Percentiles rank a stretch among this genome's conserved stretches.
These are phyloP conservation scores for Fusarium mangiferae DNA, from an alignment of 2,329 filamentous ascomycete genomes.

Conservation along the genomic window DNA sequence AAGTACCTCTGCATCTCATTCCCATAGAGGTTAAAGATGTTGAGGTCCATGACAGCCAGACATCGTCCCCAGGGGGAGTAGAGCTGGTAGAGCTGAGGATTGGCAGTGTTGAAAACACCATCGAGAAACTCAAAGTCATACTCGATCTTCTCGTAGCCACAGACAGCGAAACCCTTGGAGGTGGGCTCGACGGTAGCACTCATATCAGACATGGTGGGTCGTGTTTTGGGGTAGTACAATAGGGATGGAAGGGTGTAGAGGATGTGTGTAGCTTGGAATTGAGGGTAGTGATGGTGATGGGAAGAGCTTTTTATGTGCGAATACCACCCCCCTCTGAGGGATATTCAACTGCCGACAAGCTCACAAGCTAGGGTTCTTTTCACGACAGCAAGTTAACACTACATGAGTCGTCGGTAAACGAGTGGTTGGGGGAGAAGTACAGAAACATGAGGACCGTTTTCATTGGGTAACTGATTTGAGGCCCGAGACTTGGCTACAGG, in stretches of 20 bases:
- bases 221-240: background rate
- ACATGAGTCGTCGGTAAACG: background rate
- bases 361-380: slow-evolving; percentile 7
- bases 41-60: slow-evolving; percentile 75
- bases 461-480: background rate
- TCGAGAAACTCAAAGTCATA: slow-evolving; percentile 81
- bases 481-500: background rate
- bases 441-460: background rate
- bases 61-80: slow-evolving; percentile 73
- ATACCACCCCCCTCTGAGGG: background rate
- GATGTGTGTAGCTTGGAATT: slow-evolving; percentile 17
- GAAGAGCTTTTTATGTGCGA: slow-evolving; percentile 26
- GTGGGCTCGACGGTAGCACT: slow-evolving; percentile 73
- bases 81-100: slow-evolving; percentile 70
- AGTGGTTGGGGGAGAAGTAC: background rate
- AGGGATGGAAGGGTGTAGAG: background rate
- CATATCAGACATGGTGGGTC: slow-evolving; percentile 72
- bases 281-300: background rate
- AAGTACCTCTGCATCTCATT: slow-evolving; percentile 74
- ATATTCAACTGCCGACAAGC: slow-evolving; percentile 21
- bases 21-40: slow-evolving; percentile 76
- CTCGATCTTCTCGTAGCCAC: slow-evolving; percentile 80
- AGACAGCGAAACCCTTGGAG: slow-evolving; percentile 73
- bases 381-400: slow-evolving; percentile 7
- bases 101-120: slow-evolving; percentile 70